These are phyloP conservation scores for Phlyctochytrium arcticum DNA, from an alignment of 192 early-diverging fungal genomes.

Conservation along the genomic window DNA sequence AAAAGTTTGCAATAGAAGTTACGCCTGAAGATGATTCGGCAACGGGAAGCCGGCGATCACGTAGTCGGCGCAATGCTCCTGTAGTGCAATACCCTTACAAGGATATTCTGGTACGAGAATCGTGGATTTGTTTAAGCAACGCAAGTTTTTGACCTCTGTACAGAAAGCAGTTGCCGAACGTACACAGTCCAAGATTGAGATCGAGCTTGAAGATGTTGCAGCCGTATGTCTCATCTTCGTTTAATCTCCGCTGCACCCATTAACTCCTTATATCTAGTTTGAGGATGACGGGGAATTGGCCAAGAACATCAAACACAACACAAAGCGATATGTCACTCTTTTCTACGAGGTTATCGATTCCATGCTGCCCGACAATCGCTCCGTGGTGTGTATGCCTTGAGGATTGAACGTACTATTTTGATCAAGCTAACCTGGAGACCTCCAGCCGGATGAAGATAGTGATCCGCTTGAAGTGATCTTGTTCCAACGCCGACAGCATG, in stretches of 20 bases:
- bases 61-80: background rate
- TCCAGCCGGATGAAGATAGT: slow-evolving; percentile 50
- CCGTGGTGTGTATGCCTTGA: slow-evolving; percentile 16
- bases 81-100: slow-evolving; percentile 22
- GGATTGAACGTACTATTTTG: background rate
- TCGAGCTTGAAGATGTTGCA: slow-evolving; percentile 47
- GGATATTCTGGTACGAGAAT: slow-evolving; percentile 27
- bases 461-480: slow-evolving; percentile 88
- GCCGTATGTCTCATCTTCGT: slow-evolving; percentile 9
- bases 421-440: background rate
- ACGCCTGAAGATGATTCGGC: background rate
- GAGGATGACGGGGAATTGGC: slow-evolving; percentile 33
- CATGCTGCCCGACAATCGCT: slow-evolving; percentile 42
- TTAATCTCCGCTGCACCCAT: background rate
- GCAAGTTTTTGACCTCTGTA: background rate
- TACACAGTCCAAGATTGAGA: slow-evolving; percentile 23
- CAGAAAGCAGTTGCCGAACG: slow-evolving; percentile 35
- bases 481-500: slow-evolving; percentile 69
- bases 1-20: slow-evolving; percentile 31
- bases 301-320: slow-evolving; percentile 73
- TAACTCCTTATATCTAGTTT: slow-evolving; percentile 15
- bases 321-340: slow-evolving; percentile 79
- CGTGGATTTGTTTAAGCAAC: no score
- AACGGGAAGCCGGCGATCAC: slow-evolving; percentile 5
- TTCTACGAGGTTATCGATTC: slow-evolving; percentile 72